Evolutionary conservation across 2,329 filamentous ascomycete genomes (phyloP).

Genomic region (Aspergillus novofumigatus): DNA sequence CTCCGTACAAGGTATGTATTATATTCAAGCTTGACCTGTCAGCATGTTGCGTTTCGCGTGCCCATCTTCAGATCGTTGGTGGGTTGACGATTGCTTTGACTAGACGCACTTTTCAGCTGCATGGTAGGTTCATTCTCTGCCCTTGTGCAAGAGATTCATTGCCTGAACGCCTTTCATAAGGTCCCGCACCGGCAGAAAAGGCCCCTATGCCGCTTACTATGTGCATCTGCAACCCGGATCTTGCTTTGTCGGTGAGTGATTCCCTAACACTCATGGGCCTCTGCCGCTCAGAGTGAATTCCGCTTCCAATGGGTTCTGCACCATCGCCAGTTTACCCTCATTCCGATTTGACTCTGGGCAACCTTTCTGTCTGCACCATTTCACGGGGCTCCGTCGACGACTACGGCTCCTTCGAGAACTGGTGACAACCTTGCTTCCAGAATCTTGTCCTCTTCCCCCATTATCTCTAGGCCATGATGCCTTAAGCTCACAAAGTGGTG

Average conservation of each 20-base stretch:
- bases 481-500: slow-evolving; percentile 6
- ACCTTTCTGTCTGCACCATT: not conserved
- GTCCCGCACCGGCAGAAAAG: slow-evolving; percentile 82
- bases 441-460: not conserved
- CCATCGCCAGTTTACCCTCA: not conserved
- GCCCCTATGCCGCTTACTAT: slow-evolving; percentile 84
- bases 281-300: not conserved
- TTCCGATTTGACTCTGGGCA: not conserved
- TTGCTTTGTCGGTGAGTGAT: slow-evolving; percentile 65
- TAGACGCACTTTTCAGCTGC: slow-evolving; percentile 78
- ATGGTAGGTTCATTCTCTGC: slow-evolving; percentile 50
- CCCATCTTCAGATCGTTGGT: not conserved
- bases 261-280: not conserved
- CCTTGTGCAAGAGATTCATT: slow-evolving; percentile 2
- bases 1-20: slow-evolving; percentile 73
- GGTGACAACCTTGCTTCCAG: not conserved
- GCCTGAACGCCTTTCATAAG: slow-evolving; percentile 30
- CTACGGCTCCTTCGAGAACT: not conserved
- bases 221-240: slow-evolving; percentile 70
- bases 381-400: not conserved
- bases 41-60: slow-evolving; percentile 1
- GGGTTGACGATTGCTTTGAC: slow-evolving; percentile 20
- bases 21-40: not conserved
- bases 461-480: not conserved
- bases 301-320: not conserved